These are phyloP conservation scores for Lepiota brunneoincarnata DNA, from an alignment of 768 basidiomycete species.

Conservation along the genomic window DNA sequence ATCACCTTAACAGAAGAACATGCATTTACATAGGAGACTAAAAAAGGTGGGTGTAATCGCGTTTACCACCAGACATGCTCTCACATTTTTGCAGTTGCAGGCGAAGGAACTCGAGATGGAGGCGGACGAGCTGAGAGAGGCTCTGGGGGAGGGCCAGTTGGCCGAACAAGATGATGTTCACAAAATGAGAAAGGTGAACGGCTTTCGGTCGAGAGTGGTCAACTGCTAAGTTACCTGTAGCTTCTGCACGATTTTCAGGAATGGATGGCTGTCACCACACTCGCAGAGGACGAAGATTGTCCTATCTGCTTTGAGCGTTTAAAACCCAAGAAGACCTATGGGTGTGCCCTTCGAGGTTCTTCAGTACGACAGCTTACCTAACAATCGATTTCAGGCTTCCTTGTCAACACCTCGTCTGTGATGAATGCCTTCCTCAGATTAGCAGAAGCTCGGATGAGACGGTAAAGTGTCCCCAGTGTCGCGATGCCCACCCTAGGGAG, in stretches of 20 bases:
- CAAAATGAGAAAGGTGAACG: constrained; percentile 39
- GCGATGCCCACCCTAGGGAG: constrained; percentile 23
- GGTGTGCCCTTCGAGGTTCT: constrained; percentile 22
- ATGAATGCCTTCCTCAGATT: constrained; percentile 31
- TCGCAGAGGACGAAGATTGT: constrained; percentile 38
- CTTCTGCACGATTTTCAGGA: constrained; percentile 37
- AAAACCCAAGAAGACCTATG: constrained; percentile 28
- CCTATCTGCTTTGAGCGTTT: constrained; percentile 34
- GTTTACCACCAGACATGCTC: not conserved
- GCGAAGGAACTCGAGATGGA: constrained; percentile 33
- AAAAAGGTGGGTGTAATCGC: constrained; percentile 18
- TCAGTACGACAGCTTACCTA: not conserved
- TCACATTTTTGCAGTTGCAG: constrained; percentile 15
- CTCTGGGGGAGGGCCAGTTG: constrained; percentile 20
- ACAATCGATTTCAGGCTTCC: constrained; percentile 27
- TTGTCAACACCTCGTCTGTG: constrained; percentile 44
- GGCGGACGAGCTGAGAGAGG: constrained; percentile 32
- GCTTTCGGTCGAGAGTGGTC: not conserved
- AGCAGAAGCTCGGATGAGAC: constrained; percentile 25
- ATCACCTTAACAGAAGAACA: constrained; percentile 16
- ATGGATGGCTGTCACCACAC: constrained; percentile 32
- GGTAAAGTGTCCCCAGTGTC: constrained; percentile 37
- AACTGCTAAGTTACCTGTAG: constrained; percentile 19
- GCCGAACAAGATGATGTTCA: constrained; percentile 27
- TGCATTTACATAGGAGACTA: constrained; percentile 19